Conservation (phyloP, 768 basidiomycete genomes). For the Boletus sp. region DNA sequence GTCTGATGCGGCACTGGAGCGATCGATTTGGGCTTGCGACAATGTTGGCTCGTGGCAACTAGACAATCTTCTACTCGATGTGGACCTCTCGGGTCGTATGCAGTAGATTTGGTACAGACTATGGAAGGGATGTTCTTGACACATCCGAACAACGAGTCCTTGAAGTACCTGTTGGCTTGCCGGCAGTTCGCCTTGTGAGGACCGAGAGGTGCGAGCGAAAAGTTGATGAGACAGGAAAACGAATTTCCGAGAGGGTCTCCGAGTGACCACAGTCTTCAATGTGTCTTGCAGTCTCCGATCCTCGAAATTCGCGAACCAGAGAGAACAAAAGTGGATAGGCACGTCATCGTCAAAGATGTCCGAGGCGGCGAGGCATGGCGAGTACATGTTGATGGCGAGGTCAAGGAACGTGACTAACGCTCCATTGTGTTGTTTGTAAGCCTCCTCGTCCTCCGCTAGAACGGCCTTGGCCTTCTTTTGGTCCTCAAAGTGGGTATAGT, state of each 20-base stretch:
- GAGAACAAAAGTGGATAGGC: constrained; percentile 77
- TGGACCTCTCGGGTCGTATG: constrained; percentile 44
- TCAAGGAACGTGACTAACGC: constrained; percentile 62
- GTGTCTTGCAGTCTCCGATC: constrained; percentile 45
- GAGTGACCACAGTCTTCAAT: constrained; percentile 46
- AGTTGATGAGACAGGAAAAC: constrained; percentile 93
- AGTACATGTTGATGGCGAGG: constrained; percentile 84
- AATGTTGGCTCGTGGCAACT: constrained; percentile 41
- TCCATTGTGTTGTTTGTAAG: constrained; percentile 39
- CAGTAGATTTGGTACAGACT: constrained; percentile 88
- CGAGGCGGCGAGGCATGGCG: constrained; percentile 65
- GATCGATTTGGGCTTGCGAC: constrained; percentile 45
- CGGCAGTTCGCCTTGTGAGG: constrained; percentile 27
- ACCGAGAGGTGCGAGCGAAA: constrained; percentile 75
- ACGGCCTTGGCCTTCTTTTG: constrained; percentile 45
- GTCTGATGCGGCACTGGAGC: constrained; percentile 60
- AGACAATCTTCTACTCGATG: constrained; percentile 43
- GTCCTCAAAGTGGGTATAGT: constrained; percentile 34
- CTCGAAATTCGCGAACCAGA: constrained; percentile 91
- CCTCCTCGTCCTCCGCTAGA: constrained; percentile 53
- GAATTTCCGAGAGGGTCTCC: constrained; percentile 84
- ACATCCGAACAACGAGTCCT: constrained; percentile 68
- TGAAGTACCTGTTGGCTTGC: constrained; percentile 61
- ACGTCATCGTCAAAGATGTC: constrained; percentile 76
- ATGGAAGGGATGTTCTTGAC: constrained; percentile 91